phyloP scores from a whole-genome alignment of 2,329 filamentous ascomycete genomes.

The Aulographum hederae region DNA sequence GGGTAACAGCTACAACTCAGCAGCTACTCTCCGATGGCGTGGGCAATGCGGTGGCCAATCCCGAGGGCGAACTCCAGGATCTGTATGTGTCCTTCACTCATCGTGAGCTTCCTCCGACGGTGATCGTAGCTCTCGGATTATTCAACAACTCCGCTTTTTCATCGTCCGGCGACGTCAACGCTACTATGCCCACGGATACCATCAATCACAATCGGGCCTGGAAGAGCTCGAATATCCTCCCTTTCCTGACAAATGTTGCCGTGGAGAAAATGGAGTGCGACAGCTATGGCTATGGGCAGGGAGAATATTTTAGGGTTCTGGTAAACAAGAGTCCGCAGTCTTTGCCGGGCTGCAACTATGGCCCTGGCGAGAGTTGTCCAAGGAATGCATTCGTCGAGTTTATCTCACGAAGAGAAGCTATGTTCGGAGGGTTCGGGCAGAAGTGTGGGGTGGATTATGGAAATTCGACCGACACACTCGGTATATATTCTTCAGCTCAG shows the following conservation, averaged over 20 bases:
- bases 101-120: conserved; percentile 47
- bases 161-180: conserved; percentile 35
- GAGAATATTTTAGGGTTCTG: conserved; percentile 32
- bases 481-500: too few relatives aligned
- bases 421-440: conserved; percentile 24
- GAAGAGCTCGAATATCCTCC: conserved; percentile 43
- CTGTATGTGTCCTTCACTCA: conserved; percentile 53
- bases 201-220: conserved; percentile 47
- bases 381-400: conserved; percentile 23
- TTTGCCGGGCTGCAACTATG: conserved; percentile 28
- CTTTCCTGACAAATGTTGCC: conserved; percentile 48
- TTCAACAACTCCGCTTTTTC: conserved; percentile 48
- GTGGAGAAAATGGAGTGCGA: conserved; percentile 47
- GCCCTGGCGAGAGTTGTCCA: conserved; percentile 32
- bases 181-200: conserved; percentile 43
- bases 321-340: conserved; percentile 33
- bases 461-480: conserved; percentile 23
- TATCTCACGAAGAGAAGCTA: conserved; percentile 21
- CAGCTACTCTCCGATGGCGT: conserved; percentile 28
- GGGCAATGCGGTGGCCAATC: conserved; percentile 14
- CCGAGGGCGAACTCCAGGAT: conserved; percentile 29
- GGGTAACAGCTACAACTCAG: conserved; percentile 42
- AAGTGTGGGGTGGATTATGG: conserved; percentile 23
- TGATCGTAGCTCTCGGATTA: conserved; percentile 47
- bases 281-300: conserved; percentile 32